Evolutionary conservation across 345 rosid species (phyloP), one percentile per base, ranked within the genome.

Genomic region (Murraya paniculata): DNA sequence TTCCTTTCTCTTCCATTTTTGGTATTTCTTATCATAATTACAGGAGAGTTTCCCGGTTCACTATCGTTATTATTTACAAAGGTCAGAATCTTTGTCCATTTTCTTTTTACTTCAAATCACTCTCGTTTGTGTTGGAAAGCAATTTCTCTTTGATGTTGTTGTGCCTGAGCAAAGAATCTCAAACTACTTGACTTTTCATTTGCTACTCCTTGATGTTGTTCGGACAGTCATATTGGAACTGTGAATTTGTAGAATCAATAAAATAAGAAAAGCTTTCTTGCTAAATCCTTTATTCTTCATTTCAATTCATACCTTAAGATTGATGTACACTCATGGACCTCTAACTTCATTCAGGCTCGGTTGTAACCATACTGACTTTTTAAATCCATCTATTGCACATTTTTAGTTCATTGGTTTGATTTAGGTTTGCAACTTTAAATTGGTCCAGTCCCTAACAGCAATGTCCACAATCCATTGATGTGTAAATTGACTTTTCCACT

Each of bases 41-140:
- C 95, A 1, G 95, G 97, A 78, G 99, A 96, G 85, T 91, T 96
- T 85, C 99, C 99, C 48, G 73, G 83, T 82, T 96, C 99, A 65
- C 13, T 93, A 70, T 85, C 91, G 0, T 45, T 96, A 55, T 82
- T 96, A 78, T 76, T 90, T 78, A 96, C 97, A 65, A 96, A 90
- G 98, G 99, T 96, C 48, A 89, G 94, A 78, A 55, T 83, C 74
- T 77, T 72, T 18, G 62, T 31, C 57, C 74, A 33, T 72, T 80
- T 77, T 69, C 50, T 74, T 73, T 73, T 9, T 39, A 45, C 25
- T 7, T 27, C 30, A 22, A 9, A 28, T 56, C 39, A 18, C 55
- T 66, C 19, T 69, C 41, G 24, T 69, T 36, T 74, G 30, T 53
- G 57, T 45, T 36, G 48, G 41, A 48, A 55, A 64, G 64, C 45